These are phyloP conservation scores for Pulveroboletus sp. DNA, from an alignment of 768 basidiomycete genomes.

Conservation along the genomic window DNA sequence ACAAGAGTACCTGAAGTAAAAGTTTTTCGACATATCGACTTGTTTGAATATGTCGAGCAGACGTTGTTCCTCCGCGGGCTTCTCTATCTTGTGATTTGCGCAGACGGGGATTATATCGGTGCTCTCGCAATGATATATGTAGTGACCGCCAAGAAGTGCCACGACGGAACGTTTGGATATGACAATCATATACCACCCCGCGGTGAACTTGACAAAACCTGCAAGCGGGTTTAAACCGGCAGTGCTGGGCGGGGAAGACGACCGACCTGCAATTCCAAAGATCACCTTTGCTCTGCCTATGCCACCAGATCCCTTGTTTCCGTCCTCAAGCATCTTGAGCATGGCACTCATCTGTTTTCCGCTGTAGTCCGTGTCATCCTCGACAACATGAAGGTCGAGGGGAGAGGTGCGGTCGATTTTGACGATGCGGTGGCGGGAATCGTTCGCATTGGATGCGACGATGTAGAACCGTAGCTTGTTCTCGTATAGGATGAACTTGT, in stretches of 20 bases:
- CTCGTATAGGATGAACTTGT: constrained; percentile 93
- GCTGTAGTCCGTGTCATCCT: constrained; percentile 86
- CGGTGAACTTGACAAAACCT: constrained; percentile 91
- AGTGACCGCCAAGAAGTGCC: constrained; percentile 91
- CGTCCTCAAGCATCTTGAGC: constrained; percentile 93
- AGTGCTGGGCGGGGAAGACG: background rate
- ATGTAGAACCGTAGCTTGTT: constrained; percentile 88
- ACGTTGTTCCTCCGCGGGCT: constrained; percentile 83
- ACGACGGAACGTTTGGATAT: constrained; percentile 89
- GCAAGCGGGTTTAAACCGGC: background rate
- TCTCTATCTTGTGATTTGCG: constrained; percentile 78
- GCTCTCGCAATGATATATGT: constrained; percentile 92
- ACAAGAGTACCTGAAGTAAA: constrained; percentile 81
- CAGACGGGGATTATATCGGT: constrained; percentile 79
- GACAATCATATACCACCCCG: constrained; percentile 93
- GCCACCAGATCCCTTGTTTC: constrained; percentile 85
- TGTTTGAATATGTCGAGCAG: constrained; percentile 90
- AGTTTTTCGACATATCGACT: constrained; percentile 98
- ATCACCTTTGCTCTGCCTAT: constrained; percentile 73
- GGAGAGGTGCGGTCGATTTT: constrained; percentile 88
- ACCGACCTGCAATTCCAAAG: constrained; percentile 77
- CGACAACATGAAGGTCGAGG: constrained; percentile 69
- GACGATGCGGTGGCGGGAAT: constrained; percentile 84
- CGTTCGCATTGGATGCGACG: constrained; percentile 84
- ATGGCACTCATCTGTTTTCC: constrained; percentile 86